These are phyloP conservation scores for Beta corolliflora DNA, from an alignment of 179 eudicot species.

Conservation along the genomic window DNA sequence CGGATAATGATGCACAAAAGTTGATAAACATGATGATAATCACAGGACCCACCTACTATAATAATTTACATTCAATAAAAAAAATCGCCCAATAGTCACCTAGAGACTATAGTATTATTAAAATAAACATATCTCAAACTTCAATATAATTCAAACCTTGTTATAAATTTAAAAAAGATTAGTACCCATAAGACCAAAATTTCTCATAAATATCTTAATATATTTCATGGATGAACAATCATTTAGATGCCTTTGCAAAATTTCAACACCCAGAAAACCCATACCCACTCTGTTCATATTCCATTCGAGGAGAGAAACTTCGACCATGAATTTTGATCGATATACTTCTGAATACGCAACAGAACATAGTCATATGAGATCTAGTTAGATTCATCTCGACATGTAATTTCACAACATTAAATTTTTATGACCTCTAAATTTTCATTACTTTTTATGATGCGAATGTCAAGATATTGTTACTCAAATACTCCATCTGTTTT, in stretches of 20 bases:
- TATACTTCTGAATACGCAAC: too few relatives aligned
- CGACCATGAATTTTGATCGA: too few relatives aligned
- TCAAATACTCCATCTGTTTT: too few relatives aligned
- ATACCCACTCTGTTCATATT: not conserved
- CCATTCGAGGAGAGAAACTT: too few relatives aligned
- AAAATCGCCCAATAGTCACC: not conserved
- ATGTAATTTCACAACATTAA: too few relatives aligned
- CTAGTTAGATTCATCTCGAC: too few relatives aligned
- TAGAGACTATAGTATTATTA: not conserved
- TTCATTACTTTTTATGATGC: too few relatives aligned
- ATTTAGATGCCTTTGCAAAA: not conserved
- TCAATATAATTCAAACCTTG: not conserved
- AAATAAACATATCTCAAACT: not conserved
- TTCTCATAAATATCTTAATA: not conserved
- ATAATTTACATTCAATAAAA: not conserved
- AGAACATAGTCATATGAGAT: too few relatives aligned
- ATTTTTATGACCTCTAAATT: too few relatives aligned
- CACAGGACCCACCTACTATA: not conserved
- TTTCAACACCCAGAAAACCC: not conserved
- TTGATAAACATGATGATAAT: not conserved
- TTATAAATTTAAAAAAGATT: not conserved
- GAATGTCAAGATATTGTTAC: too few relatives aligned
- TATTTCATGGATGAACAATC: not conserved
- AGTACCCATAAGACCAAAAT: not conserved
- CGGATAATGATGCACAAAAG: not conserved